Percentiles rank a stretch among this genome's conserved stretches.
Evolutionary conservation across 257 asterid species (phyloP).

Genomic region (Scutellaria barbata): DNA sequence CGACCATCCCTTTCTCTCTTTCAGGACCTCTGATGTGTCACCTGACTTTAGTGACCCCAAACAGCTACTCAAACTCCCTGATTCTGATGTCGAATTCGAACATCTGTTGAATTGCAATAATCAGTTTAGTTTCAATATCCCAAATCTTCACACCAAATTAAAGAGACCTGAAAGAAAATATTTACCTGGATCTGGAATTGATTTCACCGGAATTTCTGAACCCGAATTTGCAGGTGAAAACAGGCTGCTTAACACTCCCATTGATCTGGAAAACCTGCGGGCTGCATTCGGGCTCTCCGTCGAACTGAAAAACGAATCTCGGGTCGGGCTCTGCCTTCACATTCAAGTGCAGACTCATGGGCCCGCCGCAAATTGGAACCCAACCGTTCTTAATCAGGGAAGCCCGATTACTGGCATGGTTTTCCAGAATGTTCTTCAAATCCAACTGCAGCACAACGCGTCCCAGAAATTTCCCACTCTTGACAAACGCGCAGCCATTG

Average conservation of each 20-base stretch:
- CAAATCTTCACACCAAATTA: neutral
- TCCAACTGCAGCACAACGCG: conserved; percentile 62
- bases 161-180: neutral
- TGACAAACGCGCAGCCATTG: conserved; percentile 41
- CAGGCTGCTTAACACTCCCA: conserved; percentile 88
- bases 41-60: conserved; percentile 45
- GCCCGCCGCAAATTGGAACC: conserved; percentile 54
- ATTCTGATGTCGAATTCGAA: conserved; percentile 59
- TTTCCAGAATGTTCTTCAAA: conserved; percentile 62
- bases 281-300: conserved; percentile 97
- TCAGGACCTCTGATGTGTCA: conserved; percentile 34
- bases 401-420: conserved; percentile 31
- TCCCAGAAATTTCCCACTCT: conserved; percentile 62
- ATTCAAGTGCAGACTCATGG: conserved; percentile 56
- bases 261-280: conserved; percentile 96
- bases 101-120: conserved; percentile 50
- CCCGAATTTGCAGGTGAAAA: conserved; percentile 88
- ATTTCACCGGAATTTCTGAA: conserved; percentile 73
- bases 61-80: conserved; percentile 68
- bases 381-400: conserved; percentile 78
- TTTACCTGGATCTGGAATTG: conserved; percentile 80
- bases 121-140: neutral
- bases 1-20: conserved; percentile 97
- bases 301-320: conserved; percentile 88
- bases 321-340: conserved; percentile 93